Evolutionary conservation across 2,329 filamentous ascomycete species (phyloP).

Genomic region (Xylaria sp.): DNA sequence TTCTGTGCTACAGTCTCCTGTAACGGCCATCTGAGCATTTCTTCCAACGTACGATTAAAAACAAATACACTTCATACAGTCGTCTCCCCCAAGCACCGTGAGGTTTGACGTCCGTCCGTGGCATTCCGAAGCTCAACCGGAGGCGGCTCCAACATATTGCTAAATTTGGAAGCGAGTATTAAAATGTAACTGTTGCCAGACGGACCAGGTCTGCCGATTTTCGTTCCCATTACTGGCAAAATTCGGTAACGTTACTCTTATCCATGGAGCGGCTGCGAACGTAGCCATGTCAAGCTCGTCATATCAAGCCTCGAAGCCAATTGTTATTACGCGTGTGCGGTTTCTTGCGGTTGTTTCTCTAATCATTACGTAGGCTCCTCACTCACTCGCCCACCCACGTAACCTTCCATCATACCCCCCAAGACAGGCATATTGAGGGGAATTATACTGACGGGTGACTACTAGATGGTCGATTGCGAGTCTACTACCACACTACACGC

Average conservation of each 20-base stretch:
- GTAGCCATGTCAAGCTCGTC: slow-evolving; percentile 22
- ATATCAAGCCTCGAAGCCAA: slow-evolving; percentile 29
- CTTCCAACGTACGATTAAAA: background rate
- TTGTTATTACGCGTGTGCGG: slow-evolving; percentile 51
- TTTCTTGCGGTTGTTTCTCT: slow-evolving; percentile 51
- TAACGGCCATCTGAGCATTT: background rate
- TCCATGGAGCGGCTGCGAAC: slow-evolving; percentile 13
- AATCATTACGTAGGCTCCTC: slow-evolving; percentile 51
- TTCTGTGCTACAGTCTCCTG: background rate
- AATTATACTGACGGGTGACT: slow-evolving; percentile 4
- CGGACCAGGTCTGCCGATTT: background rate
- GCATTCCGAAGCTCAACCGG: slow-evolving; percentile 8
- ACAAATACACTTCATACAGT: background rate
- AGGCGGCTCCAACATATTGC: slow-evolving; percentile 12
- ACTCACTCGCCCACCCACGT: background rate
- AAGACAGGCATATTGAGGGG: background rate
- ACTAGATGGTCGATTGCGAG: slow-evolving; percentile 58
- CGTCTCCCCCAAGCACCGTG: background rate
- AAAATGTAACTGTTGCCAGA: slow-evolving; percentile 28
- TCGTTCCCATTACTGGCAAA: slow-evolving; percentile 14
- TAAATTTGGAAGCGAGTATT: slow-evolving; percentile 23
- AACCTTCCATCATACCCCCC: background rate
- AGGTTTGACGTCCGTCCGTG: background rate
- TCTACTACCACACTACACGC: slow-evolving; percentile 56
- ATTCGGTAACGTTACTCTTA: slow-evolving; percentile 33